These are phyloP conservation scores for Pichia sp. DNA, from an alignment of 1,139 yeast genomes.

Conservation along the genomic window DNA sequence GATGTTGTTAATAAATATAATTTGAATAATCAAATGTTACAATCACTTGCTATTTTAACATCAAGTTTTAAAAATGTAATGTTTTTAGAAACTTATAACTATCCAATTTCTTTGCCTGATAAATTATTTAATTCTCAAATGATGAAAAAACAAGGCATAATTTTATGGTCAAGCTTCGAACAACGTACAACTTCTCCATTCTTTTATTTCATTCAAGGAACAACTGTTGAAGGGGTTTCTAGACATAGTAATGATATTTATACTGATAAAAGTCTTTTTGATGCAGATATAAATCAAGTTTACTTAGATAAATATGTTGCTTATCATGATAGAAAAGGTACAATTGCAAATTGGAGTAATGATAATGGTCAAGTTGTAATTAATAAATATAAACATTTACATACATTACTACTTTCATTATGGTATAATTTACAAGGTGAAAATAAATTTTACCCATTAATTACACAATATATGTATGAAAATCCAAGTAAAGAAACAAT, in stretches of 20 bases:
- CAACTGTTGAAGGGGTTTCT: constrained; percentile 29
- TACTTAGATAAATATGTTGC: constrained; percentile 14
- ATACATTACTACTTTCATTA: constrained; percentile 43
- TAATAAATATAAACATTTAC: constrained; percentile 44
- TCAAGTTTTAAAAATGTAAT: constrained; percentile 54
- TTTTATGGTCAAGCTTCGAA: constrained; percentile 48
- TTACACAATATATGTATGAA: constrained; percentile 58
- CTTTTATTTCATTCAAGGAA: constrained; percentile 49
- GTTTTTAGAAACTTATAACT: constrained; percentile 59
- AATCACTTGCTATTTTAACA: constrained; percentile 47
- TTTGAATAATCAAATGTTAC: constrained; percentile 34
- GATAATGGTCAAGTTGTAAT: constrained; percentile 52
- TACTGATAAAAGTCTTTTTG: constrained; percentile 15
- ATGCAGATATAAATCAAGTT: constrained; percentile 14
- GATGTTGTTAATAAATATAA: constrained; percentile 22
- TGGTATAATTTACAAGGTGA: constrained; percentile 52
- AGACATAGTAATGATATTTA: constrained; percentile 23
- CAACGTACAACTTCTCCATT: constrained; percentile 36
- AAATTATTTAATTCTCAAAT: constrained; percentile 37
- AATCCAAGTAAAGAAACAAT: constrained; percentile 63
- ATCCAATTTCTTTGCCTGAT: constrained; percentile 52
- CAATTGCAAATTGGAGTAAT: constrained; percentile 48
- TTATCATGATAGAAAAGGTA: constrained; percentile 46
- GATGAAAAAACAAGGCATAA: constrained; percentile 32
- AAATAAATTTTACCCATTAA: constrained; percentile 45